Base-by-base conservation (phyloP, 164 flowering plant genomes). In the Vitis riparia region DNA sequence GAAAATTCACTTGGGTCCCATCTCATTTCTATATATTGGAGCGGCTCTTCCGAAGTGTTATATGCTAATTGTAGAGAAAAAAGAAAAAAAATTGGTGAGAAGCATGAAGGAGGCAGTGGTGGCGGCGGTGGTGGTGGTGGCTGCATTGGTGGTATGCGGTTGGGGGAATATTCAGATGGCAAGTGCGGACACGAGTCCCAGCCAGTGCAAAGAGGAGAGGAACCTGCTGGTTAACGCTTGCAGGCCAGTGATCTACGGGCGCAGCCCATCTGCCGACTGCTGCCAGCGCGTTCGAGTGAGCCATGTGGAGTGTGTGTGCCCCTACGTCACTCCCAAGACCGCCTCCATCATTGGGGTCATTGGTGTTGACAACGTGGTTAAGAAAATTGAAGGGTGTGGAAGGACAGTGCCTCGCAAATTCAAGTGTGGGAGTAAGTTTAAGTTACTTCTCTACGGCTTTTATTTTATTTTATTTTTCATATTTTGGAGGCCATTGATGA, bases 381-480 rank as follows among this genome's bases (percentile, higher is more conserved):
- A 56, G 59, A 14, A 56, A 10, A 56, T 56, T 16, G 59, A 56
- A 56, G 59, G 59, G 10, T 56, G 59, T 16, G 59, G 29, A 56
- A 56, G 59, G 29, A 19, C 29, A 1, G 59, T 56, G 9, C 59
- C 29, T 8, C 29, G 16, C 59, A 16, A 56, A 19, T 56, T 16
- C 59, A 56, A 56, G 59, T 17, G 59, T 56, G 27, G 27, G 27
- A 23, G 27, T 23, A 23, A 23, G 23, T 19, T 19, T 19, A 19
- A 19, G 27, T 1, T 1, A 23, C 27, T 23, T 23, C 27, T 23
- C 27, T 23, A 23, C 27, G 27, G 0, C 27, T 23, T 23, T 23
- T 23, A 23, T 23, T 23, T 23, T 23, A 23, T 23, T 23, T 23
- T 23, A 23, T 23, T 23, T 23, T 23, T 23, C 27, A 23, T 23